These are phyloP conservation scores for Comarum palustre DNA, from an alignment of 306 rosid species.

Conservation along the genomic window DNA sequence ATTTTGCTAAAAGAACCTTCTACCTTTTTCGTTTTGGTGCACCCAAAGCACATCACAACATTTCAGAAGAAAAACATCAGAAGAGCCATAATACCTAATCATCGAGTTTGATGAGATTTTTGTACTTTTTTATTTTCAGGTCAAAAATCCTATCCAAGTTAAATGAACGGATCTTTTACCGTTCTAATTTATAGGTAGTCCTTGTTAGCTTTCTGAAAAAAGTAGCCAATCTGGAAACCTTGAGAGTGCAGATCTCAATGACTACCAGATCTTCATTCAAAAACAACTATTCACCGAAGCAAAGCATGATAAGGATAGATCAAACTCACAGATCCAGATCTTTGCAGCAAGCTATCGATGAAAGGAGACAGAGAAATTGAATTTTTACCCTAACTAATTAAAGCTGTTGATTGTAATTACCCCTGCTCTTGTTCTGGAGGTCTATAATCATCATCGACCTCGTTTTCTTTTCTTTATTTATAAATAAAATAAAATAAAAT, in stretches of 20 bases:
- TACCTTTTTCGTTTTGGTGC: not conserved
- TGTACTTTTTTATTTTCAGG: no score
- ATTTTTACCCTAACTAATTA: not conserved
- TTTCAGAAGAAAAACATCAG: not conserved
- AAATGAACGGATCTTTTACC: not conserved
- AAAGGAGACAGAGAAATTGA: not conserved
- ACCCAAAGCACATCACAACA: not conserved
- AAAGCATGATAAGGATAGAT: not conserved
- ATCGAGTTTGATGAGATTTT: not conserved
- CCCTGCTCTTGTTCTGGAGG: not conserved
- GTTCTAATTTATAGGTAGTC: not conserved
- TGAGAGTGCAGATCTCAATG: not conserved
- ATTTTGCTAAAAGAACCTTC: not conserved
- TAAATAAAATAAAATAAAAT: not conserved
- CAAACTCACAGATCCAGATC: conserved; percentile 1
- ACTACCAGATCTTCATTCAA: not conserved
- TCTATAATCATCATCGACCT: not conserved
- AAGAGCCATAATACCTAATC: not conserved
- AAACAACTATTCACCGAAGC: not conserved
- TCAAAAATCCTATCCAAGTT: not conserved
- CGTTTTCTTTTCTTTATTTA: not conserved
- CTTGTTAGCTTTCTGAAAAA: not conserved
- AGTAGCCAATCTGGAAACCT: conserved; percentile 1
- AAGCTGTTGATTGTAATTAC: not conserved
- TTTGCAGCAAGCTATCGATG: not conserved